A percentile compares a stretch with the other conserved stretches of the same genome.
phyloP scores from a whole-genome alignment of 2,329 filamentous ascomycete genomes.

The Aureobasidium sp. region DNA sequence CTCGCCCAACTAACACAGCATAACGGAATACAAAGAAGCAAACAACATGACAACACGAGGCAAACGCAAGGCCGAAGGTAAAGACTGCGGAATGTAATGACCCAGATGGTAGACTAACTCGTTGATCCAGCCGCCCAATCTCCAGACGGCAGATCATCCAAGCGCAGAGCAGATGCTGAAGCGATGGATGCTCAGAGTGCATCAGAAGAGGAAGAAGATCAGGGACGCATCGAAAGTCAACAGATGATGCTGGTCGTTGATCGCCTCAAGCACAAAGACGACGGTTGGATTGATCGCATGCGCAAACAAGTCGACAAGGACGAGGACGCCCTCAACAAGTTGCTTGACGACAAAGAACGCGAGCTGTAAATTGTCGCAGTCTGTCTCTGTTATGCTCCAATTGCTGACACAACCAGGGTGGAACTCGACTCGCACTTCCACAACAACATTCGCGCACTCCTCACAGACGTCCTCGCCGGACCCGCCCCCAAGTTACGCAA shows the following conservation, averaged over 20 bases:
- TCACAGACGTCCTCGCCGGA: not conserved
- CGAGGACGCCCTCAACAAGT: not conserved
- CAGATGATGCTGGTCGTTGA: not conserved
- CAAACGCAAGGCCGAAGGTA: slow-evolving; percentile 18
- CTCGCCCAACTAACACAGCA: no score
- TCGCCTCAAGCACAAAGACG: slow-evolving; percentile 11
- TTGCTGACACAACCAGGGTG: slow-evolving; percentile 37
- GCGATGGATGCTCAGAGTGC: not conserved
- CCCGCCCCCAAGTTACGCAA: not conserved
- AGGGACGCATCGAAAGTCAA: slow-evolving; percentile 23
- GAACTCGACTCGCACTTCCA: slow-evolving; percentile 25
- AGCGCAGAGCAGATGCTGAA: slow-evolving; percentile 1
- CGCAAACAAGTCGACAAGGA: not conserved
- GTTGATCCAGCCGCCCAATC: not conserved
- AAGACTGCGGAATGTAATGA: no score
- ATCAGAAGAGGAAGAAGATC: slow-evolving; percentile 13
- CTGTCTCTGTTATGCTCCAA: slow-evolving; percentile 37
- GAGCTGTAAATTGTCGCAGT: slow-evolving; percentile 30
- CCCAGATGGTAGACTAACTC: no score
- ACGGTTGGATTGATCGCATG: slow-evolving; percentile 13
- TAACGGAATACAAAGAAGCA: no score
- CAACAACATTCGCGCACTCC: not conserved
- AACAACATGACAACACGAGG: slow-evolving; percentile 1
- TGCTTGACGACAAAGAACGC: slow-evolving; percentile 18
- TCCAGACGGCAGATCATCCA: not conserved